Evolutionary conservation across 2,329 filamentous ascomycete genomes (phyloP), one percentile per base, ranked within the genome.

Genomic region (Chaetomium sp.): DNA sequence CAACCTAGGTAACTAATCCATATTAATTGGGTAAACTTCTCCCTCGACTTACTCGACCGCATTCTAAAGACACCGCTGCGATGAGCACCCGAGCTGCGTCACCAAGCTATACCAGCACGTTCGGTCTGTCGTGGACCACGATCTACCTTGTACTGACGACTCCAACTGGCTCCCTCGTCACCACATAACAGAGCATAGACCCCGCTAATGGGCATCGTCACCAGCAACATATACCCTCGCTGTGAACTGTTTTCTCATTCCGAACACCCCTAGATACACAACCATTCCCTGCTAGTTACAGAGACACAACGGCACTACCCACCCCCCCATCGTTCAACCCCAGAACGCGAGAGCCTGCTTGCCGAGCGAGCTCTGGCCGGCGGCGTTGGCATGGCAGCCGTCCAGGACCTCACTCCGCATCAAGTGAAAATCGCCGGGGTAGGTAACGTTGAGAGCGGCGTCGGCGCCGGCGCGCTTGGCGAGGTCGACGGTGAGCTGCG

Each of bases 371-470:
- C 45, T n/a, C 65, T 74, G 72, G 2, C 72, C 71, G 4, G 64
- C 72, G 3, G 69, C 64, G 27, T 73, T 74, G 6, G 72, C 71
- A 51, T 73, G 72, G 56, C 72, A 75, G 1, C 70, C 71, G 49
- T 74, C 72, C 63, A 67, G 63, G 2, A 74, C 70, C 67, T 75
- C 72, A 9, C 63, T 67, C n/a, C 42, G 64, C 55, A 68, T 64
- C 23, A 75, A 65, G 38, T 66, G 68, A 51, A 74, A 74, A 0
- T 68, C 63, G 8, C 72, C 72, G 0, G 70, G 67, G 33, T 74
- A 74, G 1, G 66, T 70, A 2, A 72, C 69, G 33, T 69, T 69
- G 29, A 70, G 62, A 0, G 63, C 53, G 1, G 65, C 29, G 42
- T 73, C 72, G 2, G 66, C 68, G 3, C 33, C 72, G 10, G 72